phyloP scores from a whole-genome alignment of 2,329 filamentous ascomycete genomes.

The Fusarium virguliforme region DNA sequence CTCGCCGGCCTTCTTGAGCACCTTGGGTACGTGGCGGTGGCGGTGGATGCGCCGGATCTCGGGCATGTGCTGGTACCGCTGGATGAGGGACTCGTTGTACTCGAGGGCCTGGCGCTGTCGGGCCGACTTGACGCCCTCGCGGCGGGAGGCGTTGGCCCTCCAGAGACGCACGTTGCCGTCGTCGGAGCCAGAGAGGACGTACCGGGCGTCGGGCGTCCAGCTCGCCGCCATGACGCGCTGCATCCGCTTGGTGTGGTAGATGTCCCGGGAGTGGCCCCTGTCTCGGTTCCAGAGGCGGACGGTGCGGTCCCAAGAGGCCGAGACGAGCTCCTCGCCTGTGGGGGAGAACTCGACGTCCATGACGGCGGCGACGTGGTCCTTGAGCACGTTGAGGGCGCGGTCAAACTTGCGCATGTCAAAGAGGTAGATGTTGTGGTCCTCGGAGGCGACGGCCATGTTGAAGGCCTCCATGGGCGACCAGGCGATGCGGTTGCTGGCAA shows the following conservation, averaged over 20 bases:
- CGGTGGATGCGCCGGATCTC: conserved; percentile 92
- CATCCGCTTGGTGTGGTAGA: conserved; percentile 99
- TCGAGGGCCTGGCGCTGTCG: conserved; percentile 90
- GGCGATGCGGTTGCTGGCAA: conserved; percentile 86
- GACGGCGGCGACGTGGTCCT: conserved; percentile 90
- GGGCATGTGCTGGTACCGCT: conserved; percentile 94
- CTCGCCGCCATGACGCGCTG: conserved; percentile 89
- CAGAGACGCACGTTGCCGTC: conserved; percentile 92
- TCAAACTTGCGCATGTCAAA: conserved; percentile 96
- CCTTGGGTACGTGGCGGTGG: conserved; percentile 92
- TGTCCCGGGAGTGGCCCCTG: conserved; percentile 87
- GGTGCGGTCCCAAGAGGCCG: conserved; percentile 88
- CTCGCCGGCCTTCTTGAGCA: conserved; percentile 94
- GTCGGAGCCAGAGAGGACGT: conserved; percentile 91
- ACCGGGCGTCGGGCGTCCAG: conserved; percentile 92
- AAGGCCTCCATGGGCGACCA: conserved; percentile 99
- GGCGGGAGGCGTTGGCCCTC: conserved; percentile 87
- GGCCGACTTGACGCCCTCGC: conserved; percentile 88
- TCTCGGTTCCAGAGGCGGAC: conserved; percentile 87
- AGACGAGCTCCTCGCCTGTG: conserved; percentile 93
- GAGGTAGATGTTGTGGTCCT: conserved; percentile 90
- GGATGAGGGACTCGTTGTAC: conserved; percentile 88
- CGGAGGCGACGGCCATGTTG: conserved; percentile 93
- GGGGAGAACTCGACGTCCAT: conserved; percentile 98
- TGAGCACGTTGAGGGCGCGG: conserved; percentile 89